phyloP scores from a whole-genome alignment of 345 rosid species.

The Toxicodendron radicans region DNA sequence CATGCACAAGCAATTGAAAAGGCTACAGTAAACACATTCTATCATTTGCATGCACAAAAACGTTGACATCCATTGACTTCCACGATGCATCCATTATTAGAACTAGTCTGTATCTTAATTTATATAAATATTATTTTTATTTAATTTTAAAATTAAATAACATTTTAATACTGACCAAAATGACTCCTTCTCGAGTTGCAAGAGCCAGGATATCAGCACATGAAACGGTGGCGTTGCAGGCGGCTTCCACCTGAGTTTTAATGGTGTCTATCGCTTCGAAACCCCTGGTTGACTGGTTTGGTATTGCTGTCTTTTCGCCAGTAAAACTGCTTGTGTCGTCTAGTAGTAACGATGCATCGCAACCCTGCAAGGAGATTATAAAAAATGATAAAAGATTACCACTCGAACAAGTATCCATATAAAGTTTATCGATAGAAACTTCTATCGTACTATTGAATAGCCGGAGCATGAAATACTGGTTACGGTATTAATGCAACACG shows the following conservation, averaged over 20 bases:
- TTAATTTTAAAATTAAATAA: too few species aligned
- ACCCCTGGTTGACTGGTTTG: slow-evolving; percentile 38
- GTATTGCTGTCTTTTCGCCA: slow-evolving; percentile 38
- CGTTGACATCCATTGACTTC: too few species aligned
- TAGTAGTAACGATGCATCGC: slow-evolving; percentile 40
- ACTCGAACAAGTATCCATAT: too few species aligned
- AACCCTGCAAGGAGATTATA: slow-evolving; percentile 22
- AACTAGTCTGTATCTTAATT: background rate
- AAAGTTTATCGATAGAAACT: too few species aligned
- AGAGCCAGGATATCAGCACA: slow-evolving; percentile 42
- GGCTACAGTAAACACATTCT: too few species aligned
- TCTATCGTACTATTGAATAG: too few species aligned
- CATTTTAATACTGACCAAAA: slow-evolving; percentile 7
- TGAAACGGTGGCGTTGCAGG: slow-evolving; percentile 35
- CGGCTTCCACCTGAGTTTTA: slow-evolving; percentile 35
- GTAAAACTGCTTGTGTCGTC: slow-evolving; percentile 36
- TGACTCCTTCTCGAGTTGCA: slow-evolving; percentile 35
- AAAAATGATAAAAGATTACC: background rate
- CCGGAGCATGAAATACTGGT: too few species aligned
- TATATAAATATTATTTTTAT: background rate
- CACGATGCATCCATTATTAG: too few species aligned
- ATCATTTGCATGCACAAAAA: too few species aligned
- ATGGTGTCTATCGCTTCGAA: slow-evolving; percentile 37
- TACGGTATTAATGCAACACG: too few species aligned
- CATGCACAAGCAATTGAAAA: too few species aligned